Evolutionary conservation across 2,329 filamentous ascomycete species (phyloP).

Genomic region (Nothophaeocryptopus gaeumannii): DNA sequence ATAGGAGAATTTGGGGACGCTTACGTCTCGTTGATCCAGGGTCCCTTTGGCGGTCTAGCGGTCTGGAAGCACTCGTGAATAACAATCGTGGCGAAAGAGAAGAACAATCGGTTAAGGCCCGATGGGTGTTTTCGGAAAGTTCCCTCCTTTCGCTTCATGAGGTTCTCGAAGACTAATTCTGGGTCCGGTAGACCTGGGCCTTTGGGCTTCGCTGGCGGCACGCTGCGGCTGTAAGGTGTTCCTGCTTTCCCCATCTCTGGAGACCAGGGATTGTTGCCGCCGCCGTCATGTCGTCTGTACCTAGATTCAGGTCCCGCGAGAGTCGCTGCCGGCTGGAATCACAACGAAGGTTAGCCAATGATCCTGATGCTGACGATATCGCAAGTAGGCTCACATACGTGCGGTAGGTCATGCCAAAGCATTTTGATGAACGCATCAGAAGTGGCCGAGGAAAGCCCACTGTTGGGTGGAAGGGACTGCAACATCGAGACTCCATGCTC

Average conservation of each 20-base stretch:
- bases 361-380: too few species aligned
- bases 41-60: slow-evolving; percentile 31
- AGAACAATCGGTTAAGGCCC: slow-evolving; percentile 46
- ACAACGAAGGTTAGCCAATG: too few species aligned
- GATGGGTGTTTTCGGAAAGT: slow-evolving; percentile 45
- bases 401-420: slow-evolving; percentile 54
- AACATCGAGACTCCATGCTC: slow-evolving; percentile 55
- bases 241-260: slow-evolving; percentile 55
- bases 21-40: slow-evolving; percentile 45
- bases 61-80: slow-evolving; percentile 52
- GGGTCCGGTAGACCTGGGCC: slow-evolving; percentile 50
- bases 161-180: slow-evolving; percentile 48
- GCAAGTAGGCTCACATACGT: slow-evolving; percentile 24
- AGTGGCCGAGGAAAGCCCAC: slow-evolving; percentile 32
- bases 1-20: too few species aligned
- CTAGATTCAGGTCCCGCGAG: slow-evolving; percentile 46
- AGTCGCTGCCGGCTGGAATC: slow-evolving; percentile 41
- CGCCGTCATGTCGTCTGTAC: slow-evolving; percentile 44
- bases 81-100: slow-evolving; percentile 49
- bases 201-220: slow-evolving; percentile 48
- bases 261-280: slow-evolving; percentile 48
- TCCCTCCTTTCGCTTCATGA: slow-evolving; percentile 42
- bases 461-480: slow-evolving; percentile 48
- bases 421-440: slow-evolving; percentile 53
- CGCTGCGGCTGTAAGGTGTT: slow-evolving; percentile 45